These are phyloP conservation scores for Geotrichum siamense DNA, from an alignment of 1,139 yeast species.

Conservation along the genomic window DNA sequence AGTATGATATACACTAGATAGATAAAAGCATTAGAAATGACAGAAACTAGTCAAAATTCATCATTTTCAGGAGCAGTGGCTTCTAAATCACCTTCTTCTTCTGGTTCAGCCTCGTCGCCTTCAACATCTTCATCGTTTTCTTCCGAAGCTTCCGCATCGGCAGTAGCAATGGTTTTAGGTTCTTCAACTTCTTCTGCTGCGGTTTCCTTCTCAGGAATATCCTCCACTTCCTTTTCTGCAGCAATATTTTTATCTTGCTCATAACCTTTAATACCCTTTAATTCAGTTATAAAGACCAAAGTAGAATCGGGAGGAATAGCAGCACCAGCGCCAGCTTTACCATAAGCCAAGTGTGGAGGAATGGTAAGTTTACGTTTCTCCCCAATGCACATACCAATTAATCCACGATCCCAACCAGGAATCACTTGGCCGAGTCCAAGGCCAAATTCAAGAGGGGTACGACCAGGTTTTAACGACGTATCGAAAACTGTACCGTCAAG, in stretches of 20 bases:
- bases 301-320: constrained; percentile 69
- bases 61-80: constrained; percentile 8
- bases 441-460: constrained; percentile 54
- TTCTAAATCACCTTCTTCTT: constrained; percentile 1
- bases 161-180: constrained; percentile 5
- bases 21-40: neutral
- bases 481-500: constrained; percentile 68
- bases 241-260: constrained; percentile 15
- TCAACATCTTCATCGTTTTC: constrained; percentile 1
- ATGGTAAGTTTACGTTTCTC: constrained; percentile 72
- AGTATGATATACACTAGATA: neutral
- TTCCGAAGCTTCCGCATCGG: constrained; percentile 2
- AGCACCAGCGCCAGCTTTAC: constrained; percentile 62
- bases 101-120: neutral
- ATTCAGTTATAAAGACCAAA: constrained; percentile 37
- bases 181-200: constrained; percentile 4
- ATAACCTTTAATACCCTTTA: constrained; percentile 29
- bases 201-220: constrained; percentile 11
- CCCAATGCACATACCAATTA: constrained; percentile 75
- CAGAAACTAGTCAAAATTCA: constrained; percentile 11
- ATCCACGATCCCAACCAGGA: constrained; percentile 83
- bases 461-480: constrained; percentile 56
- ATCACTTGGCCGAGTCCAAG: constrained; percentile 76
- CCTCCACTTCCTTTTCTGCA: constrained; percentile 15
- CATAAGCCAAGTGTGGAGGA: constrained; percentile 74